Evolutionary conservation across 768 basidiomycete genomes (phyloP).

Genomic region (Trametes cinnabarina): DNA sequence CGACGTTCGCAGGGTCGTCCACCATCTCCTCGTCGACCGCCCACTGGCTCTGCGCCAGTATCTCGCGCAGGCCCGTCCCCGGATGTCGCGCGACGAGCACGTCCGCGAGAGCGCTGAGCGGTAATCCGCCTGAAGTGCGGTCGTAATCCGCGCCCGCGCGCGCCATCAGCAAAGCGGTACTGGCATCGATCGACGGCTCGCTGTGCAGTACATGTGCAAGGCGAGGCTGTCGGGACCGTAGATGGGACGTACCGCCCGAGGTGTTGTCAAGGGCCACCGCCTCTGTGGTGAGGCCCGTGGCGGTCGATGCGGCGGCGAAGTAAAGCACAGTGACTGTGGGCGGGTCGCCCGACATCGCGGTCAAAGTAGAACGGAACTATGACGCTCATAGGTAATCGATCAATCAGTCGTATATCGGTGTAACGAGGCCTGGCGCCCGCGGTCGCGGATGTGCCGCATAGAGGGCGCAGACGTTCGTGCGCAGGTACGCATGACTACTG

Average conservation of each 20-base stretch:
- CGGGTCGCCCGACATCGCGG: constrained; percentile 11
- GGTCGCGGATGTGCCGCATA: too few relatives aligned
- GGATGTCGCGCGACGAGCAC: constrained; percentile 58
- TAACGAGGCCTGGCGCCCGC: too few relatives aligned
- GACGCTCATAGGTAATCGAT: too few relatives aligned
- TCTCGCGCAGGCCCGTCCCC: constrained; percentile 44
- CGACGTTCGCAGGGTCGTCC: constrained; percentile 47
- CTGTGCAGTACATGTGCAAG: too few relatives aligned
- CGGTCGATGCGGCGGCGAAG: constrained; percentile 67
- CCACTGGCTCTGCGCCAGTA: constrained; percentile 67
- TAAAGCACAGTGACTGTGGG: constrained; percentile 44
- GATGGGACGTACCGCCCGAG: constrained; percentile 19
- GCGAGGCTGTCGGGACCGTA: too few relatives aligned
- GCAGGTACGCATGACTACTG: too few relatives aligned
- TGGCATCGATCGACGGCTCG: too few relatives aligned
- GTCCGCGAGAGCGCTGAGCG: constrained; percentile 47
- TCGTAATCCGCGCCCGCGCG: too few relatives aligned
- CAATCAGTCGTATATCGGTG: too few relatives aligned
- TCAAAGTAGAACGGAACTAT: constrained; percentile 7
- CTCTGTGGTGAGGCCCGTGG: constrained; percentile 58
- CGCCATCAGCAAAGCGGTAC: too few relatives aligned
- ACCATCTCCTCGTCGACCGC: constrained; percentile 83
- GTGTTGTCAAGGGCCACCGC: constrained; percentile 39
- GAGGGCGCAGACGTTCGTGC: too few relatives aligned
- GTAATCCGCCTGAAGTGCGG: constrained; percentile 45